phyloP scores from a whole-genome alignment of 179 eudicot species.

The Drosera spatulata region DNA sequence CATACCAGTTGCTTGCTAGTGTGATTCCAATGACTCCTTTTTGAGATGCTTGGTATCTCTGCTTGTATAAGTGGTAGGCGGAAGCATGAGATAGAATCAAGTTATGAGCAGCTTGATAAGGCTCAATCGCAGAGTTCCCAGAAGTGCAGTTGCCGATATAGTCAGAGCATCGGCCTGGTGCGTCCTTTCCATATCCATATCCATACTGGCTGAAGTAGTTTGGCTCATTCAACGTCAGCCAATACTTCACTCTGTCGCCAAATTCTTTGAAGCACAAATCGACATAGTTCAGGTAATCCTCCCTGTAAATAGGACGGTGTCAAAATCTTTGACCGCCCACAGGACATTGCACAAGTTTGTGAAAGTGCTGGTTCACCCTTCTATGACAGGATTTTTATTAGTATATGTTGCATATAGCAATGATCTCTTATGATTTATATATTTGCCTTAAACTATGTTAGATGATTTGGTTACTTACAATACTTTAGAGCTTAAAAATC shows the following conservation, averaged over 20 bases:
- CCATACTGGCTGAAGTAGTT: slow-evolving; percentile 10
- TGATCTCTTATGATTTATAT: too few relatives aligned
- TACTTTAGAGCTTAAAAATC: slow-evolving; percentile 22
- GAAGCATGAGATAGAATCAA: slow-evolving; percentile 1
- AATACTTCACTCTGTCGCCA: slow-evolving; percentile 42
- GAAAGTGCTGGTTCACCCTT: too few relatives aligned
- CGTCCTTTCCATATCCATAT: slow-evolving; percentile 21
- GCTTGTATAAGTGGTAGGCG: slow-evolving; percentile 2
- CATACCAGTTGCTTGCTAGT: background rate
- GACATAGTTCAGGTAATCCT: slow-evolving; percentile 36
- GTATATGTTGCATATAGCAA: too few relatives aligned
- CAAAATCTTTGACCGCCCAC: too few relatives aligned
- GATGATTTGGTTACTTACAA: slow-evolving; percentile 16
- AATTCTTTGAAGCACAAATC: slow-evolving; percentile 38
- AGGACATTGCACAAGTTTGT: too few relatives aligned
- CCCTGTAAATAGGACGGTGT: slow-evolving; percentile 10
- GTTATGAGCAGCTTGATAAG: slow-evolving; percentile 13
- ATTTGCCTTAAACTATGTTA: background rate
- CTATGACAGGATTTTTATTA: too few relatives aligned
- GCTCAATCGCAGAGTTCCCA: slow-evolving; percentile 27
- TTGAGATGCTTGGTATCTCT: background rate
- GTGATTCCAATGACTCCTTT: slow-evolving; percentile 1
- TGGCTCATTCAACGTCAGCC: slow-evolving; percentile 48
- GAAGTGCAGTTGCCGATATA: slow-evolving; percentile 23
- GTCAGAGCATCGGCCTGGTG: slow-evolving; percentile 42